Evolutionary conservation across 805 yeast species (phyloP).

Genomic region (Saturnispora gosingensis): DNA sequence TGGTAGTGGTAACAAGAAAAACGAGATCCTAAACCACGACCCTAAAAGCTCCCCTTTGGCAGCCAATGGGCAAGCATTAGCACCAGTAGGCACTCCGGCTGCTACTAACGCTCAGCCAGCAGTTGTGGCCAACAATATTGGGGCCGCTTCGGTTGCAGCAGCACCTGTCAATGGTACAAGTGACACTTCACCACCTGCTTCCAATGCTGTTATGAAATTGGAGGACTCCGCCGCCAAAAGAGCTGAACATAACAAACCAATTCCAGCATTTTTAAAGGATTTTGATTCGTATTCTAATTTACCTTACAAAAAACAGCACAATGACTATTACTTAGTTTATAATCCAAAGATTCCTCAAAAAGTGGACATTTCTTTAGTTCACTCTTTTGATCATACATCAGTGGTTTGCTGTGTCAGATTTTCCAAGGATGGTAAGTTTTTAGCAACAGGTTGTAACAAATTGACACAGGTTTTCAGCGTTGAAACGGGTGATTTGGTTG

Average conservation of each 20-base stretch:
- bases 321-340: constrained; percentile 80
- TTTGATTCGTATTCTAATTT: constrained; percentile 72
- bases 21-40: constrained; percentile 6
- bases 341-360: constrained; percentile 74
- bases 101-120: constrained; percentile 5
- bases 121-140: constrained; percentile 8
- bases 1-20: constrained; percentile 2
- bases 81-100: background rate
- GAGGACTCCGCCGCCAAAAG: constrained; percentile 30
- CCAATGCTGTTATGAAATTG: background rate
- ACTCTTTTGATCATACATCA: constrained; percentile 83
- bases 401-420: constrained; percentile 97
- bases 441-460: constrained; percentile 96
- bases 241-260: constrained; percentile 58
- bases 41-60: background rate
- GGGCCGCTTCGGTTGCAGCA: constrained; percentile 9
- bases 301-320: constrained; percentile 70
- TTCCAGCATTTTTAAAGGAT: constrained; percentile 73
- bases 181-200: background rate
- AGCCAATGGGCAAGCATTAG: background rate
- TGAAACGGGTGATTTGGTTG: constrained; percentile 81
- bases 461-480: constrained; percentile 92
- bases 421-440: constrained; percentile 79
- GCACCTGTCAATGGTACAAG: background rate
- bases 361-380: constrained; percentile 81